phyloP scores from a whole-genome alignment of 495 filamentous ascomycete genomes.

The Penicillium ucsense region DNA sequence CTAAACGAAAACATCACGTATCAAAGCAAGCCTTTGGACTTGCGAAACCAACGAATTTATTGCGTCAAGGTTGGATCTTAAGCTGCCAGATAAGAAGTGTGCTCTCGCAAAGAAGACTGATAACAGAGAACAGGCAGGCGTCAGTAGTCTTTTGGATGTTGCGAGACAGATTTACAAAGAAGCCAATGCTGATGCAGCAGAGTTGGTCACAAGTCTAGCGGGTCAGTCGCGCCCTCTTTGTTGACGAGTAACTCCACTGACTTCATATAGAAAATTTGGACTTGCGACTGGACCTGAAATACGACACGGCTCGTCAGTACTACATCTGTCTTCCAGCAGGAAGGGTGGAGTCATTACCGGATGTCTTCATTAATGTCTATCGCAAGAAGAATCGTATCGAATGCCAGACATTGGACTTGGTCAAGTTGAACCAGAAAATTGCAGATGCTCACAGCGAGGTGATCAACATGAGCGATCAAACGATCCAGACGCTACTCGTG shows the following conservation, averaged over 20 bases:
- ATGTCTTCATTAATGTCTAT: constrained; percentile 69
- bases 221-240: constrained; percentile 24
- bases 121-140: constrained; percentile 51
- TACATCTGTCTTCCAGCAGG: constrained; percentile 59
- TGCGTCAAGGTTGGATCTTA: constrained; percentile 60
- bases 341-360: constrained; percentile 56
- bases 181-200: constrained; percentile 62
- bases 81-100: not conserved
- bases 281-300: constrained; percentile 57
- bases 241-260: constrained; percentile 12
- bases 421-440: constrained; percentile 69
- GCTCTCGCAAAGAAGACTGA: not conserved
- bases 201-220: constrained; percentile 56
- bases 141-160: constrained; percentile 80
- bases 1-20: constrained; percentile 78
- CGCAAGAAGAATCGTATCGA: constrained; percentile 65
- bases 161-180: constrained; percentile 82
- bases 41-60: constrained; percentile 87
- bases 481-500: constrained; percentile 59
- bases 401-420: constrained; percentile 75
- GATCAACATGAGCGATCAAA: constrained; percentile 58
- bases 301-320: constrained; percentile 67
- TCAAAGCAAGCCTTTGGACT: constrained; percentile 70
- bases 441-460: constrained; percentile 74
- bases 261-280: constrained; percentile 42